A percentile compares a stretch with the other conserved stretches of the same genome.
phyloP scores from a whole-genome alignment of 192 early-diverging fungal species.

The Linnemannia schmuckeri region DNA sequence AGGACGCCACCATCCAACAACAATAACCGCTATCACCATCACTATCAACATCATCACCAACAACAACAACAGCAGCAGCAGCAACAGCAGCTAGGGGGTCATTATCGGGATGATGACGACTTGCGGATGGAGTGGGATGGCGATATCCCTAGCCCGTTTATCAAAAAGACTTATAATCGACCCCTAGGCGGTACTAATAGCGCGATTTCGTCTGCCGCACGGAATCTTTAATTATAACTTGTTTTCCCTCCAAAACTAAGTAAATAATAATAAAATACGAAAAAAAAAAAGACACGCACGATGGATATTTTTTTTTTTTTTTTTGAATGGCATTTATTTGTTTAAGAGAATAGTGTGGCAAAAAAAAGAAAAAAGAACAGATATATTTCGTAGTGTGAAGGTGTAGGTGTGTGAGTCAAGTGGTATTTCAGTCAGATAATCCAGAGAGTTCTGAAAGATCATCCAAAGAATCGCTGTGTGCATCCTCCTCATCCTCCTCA shows the following conservation, averaged over 20 bases:
- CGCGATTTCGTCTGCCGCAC: not conserved
- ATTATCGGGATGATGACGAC: slow-evolving; percentile 11
- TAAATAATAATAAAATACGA: too few species aligned
- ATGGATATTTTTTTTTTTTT: not conserved
- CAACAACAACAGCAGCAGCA: not conserved
- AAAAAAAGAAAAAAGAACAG: not conserved
- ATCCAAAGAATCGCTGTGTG: slow-evolving; percentile 42
- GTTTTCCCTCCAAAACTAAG: too few species aligned
- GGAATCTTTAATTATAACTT: not conserved
- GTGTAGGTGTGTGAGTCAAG: not conserved
- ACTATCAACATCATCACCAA: not conserved
- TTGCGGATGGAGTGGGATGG: slow-evolving; percentile 45
- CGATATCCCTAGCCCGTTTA: slow-evolving; percentile 47
- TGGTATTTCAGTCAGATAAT: slow-evolving; percentile 39
- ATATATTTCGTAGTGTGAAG: not conserved
- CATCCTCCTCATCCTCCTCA: slow-evolving; percentile 23
- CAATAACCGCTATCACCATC: not conserved
- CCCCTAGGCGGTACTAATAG: not conserved
- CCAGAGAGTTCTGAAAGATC: slow-evolving; percentile 52
- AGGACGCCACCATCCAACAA: not conserved
- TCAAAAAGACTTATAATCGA: slow-evolving; percentile 25
- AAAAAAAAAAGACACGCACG: too few species aligned
- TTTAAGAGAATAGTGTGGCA: not conserved
- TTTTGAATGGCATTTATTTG: not conserved
- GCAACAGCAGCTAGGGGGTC: not conserved